Conservation (phyloP, 257 asterid species). For the Nicotiana paniculata region DNA sequence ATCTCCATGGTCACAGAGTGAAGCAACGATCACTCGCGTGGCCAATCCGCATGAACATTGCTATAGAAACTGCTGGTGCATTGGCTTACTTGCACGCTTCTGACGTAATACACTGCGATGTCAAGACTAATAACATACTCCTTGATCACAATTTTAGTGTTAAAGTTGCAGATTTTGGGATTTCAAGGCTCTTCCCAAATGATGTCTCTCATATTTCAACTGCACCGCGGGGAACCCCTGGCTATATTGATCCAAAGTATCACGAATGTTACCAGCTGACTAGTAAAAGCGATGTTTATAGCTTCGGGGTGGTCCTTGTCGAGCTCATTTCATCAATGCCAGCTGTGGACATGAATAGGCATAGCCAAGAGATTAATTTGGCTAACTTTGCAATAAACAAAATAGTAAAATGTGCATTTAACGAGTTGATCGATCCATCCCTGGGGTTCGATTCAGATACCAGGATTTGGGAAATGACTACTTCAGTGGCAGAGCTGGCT, state of each 20-base stretch:
- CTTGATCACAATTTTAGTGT: background rate
- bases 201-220: background rate
- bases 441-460: background rate
- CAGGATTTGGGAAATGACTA: background rate
- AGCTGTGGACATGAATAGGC: constrained; percentile 11
- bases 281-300: constrained; percentile 1
- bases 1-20: background rate
- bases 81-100: background rate
- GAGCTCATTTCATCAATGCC: constrained; percentile 9
- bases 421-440: constrained; percentile 1
- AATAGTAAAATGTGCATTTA: background rate
- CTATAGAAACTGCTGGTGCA: background rate
- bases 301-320: constrained; percentile 8
- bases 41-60: background rate
- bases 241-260: background rate
- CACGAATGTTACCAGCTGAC: background rate
- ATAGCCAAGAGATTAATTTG: constrained; percentile 11
- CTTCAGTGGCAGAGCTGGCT: constrained; percentile 11
- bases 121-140: background rate
- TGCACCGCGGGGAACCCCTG: background rate
- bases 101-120: background rate
- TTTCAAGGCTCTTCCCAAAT: background rate
- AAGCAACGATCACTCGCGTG: background rate
- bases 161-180: background rate
- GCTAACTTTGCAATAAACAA: background rate